Percentiles rank a stretch among this genome's conserved stretches.
Conservation (phyloP, 805 yeast genomes). For the Schwanniomyces yamadae region DNA sequence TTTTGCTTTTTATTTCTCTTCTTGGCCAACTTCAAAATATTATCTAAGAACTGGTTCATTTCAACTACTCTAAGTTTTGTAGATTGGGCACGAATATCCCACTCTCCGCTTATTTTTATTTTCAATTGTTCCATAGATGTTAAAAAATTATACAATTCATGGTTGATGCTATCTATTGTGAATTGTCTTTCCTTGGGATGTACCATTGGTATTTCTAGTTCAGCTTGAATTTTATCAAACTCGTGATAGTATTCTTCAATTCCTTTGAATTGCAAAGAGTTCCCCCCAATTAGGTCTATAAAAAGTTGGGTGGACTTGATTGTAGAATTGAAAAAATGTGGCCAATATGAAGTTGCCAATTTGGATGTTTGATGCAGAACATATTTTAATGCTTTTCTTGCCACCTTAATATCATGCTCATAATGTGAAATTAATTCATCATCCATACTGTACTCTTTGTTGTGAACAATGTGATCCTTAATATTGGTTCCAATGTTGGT, state of each 20-base stretch:
- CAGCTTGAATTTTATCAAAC: constrained; percentile 28
- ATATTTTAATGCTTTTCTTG: constrained; percentile 45
- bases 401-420: constrained; percentile 41
- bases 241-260: constrained; percentile 29
- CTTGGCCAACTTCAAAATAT: constrained; percentile 38
- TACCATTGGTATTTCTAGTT: constrained; percentile 26
- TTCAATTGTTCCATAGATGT: constrained; percentile 19
- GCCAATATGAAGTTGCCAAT: constrained; percentile 25
- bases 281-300: constrained; percentile 28
- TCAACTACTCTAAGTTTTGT: constrained; percentile 36
- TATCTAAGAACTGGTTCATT: constrained; percentile 38
- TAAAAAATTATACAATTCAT: constrained; percentile 27
- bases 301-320: constrained; percentile 29
- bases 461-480: constrained; percentile 11
- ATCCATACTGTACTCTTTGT: constrained; percentile 24
- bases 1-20: constrained; percentile 45
- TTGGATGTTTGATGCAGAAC: constrained; percentile 27
- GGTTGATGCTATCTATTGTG: constrained; percentile 21
- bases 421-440: constrained; percentile 42
- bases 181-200: constrained; percentile 38
- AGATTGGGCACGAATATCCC: constrained; percentile 25
- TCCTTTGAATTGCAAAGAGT: constrained; percentile 36
- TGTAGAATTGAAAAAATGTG: constrained; percentile 31
- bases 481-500: constrained; percentile 8
- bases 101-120: constrained; percentile 15